phyloP scores from a whole-genome alignment of 768 basidiomycete species.

The Lactifluus pinguis region DNA sequence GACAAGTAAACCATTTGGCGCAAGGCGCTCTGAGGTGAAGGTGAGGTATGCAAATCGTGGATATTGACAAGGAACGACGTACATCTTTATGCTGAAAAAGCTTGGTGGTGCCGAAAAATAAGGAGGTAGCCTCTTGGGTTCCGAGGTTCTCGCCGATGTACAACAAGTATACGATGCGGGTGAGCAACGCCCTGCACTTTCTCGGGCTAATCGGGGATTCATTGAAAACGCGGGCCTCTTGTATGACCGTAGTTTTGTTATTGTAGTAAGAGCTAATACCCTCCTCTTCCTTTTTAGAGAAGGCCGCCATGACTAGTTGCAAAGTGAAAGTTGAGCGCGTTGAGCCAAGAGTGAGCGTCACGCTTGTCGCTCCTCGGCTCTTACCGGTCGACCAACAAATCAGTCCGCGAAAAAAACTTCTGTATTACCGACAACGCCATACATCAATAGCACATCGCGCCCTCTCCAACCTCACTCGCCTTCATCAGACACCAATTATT shows the following conservation, averaged over 20 bases:
- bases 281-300: constrained; percentile 96
- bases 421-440: background rate
- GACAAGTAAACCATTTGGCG: constrained; percentile 98
- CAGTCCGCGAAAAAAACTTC: background rate
- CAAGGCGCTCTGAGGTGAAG: constrained; percentile 61
- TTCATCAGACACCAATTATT: constrained; percentile 29
- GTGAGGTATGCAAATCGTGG: background rate
- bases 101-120: constrained; percentile 99
- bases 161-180: constrained; percentile 91
- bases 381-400: background rate
- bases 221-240: constrained; percentile 98
- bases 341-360: too few species aligned
- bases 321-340: too few species aligned
- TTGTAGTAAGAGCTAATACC: constrained; percentile 88
- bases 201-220: constrained; percentile 97
- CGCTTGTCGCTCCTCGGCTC: background rate
- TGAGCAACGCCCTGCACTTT: constrained; percentile 93
- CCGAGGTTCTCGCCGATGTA: constrained; percentile 94
- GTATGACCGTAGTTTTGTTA: constrained; percentile 97
- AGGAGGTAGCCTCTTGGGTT: constrained; percentile 91
- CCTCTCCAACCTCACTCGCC: constrained; percentile 66
- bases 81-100: constrained; percentile 99
- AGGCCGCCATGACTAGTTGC: constrained; percentile 51
- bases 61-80: constrained; percentile 29
- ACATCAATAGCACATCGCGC: constrained; percentile 42